Evolutionary conservation across 352 stramenopile species (phyloP), one percentile per base, ranked within the genome.

Genomic region (Halophytophthora polymorphica): DNA sequence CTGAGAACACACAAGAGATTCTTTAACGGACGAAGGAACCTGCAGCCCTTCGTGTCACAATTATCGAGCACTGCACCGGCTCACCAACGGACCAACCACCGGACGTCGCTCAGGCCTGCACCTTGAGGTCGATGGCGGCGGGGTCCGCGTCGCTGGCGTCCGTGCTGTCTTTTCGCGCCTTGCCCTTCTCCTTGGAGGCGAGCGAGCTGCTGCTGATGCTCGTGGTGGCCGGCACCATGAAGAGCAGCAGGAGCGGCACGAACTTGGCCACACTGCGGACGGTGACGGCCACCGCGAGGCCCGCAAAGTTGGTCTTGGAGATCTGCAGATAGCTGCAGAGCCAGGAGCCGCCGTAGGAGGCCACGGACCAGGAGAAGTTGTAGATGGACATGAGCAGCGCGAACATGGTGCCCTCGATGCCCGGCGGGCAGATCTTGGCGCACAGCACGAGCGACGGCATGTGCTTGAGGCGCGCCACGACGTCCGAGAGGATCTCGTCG

Each of bases 371-470:
- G 28, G 79, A 88, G 19, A 90, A 90, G 48, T 90, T 90, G 70
- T 87, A 90, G 56, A 90, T 88, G 23, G 77, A 90, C 80, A 90
- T 90, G 61, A 88, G 80, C 63, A 90, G 51, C 23, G 95, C 96
- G 72, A 98, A 99, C 56, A 99, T 84, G 3, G 96, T 97, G 50
- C 95, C 95, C 71, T 99, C 96, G 39, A 98, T 89, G 42, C 96
- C 96, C 23, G 82, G 87, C 23, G 96, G 96, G 53, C 96, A 99
- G 50, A 99, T 82, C 58, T 93, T 91, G 52, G 93, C 92, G 42
- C 95, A 97, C n/a, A 99, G 69, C 40, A 98, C 93, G 22, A 98
- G 79, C 43, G 87, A 98, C 8, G 96, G 95, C 69, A 99, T 93
- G 56, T 86, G 75, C 60, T 90, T 90, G 62, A 93, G 76, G 0